Evolutionary conservation across 495 filamentous ascomycete genomes (phyloP).

Genomic region (Amorphotheca resinae): DNA sequence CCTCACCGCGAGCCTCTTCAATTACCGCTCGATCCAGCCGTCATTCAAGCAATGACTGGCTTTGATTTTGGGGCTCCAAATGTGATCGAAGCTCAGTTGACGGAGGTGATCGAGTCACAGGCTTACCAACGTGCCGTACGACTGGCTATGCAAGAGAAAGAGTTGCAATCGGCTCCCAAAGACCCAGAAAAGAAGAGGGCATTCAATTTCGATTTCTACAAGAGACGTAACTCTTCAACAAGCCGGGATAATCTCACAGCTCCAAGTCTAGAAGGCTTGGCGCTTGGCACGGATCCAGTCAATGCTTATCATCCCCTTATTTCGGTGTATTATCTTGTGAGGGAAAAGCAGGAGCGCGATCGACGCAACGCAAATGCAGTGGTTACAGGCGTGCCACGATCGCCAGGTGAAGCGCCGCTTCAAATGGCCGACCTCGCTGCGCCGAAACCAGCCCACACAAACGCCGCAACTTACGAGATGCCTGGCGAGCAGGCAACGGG

Average conservation of each 20-base stretch:
- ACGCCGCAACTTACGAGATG: constrained; percentile 67
- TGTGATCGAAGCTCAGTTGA: constrained; percentile 66
- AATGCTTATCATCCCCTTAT: constrained; percentile 90
- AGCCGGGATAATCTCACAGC: constrained; percentile 85
- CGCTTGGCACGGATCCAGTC: constrained; percentile 72
- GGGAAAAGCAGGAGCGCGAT: constrained; percentile 86
- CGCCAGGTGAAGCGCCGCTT: constrained; percentile 46
- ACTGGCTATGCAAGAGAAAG: constrained; percentile 46
- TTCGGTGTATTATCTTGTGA: constrained; percentile 91
- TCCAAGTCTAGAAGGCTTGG: constrained; percentile 70
- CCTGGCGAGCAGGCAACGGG: constrained; percentile 68
- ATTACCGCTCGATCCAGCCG: constrained; percentile 68
- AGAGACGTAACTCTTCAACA: constrained; percentile 73
- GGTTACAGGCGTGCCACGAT: constrained; percentile 39
- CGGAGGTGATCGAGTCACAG: constrained; percentile 73
- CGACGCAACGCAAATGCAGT: constrained; percentile 49
- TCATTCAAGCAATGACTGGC: constrained; percentile 88
- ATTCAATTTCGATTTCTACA: constrained; percentile 93
- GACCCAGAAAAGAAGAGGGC: constrained; percentile 72
- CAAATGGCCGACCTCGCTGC: constrained; percentile 56
- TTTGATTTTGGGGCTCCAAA: constrained; percentile 93
- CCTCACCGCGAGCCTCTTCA: constrained; percentile 73
- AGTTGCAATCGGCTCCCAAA: constrained; percentile 47
- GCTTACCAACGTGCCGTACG: constrained; percentile 79
- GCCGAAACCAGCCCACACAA: constrained; percentile 87